phyloP scores from a whole-genome alignment of 2,329 filamentous ascomycete species.

The Pyrenophora graminea region DNA sequence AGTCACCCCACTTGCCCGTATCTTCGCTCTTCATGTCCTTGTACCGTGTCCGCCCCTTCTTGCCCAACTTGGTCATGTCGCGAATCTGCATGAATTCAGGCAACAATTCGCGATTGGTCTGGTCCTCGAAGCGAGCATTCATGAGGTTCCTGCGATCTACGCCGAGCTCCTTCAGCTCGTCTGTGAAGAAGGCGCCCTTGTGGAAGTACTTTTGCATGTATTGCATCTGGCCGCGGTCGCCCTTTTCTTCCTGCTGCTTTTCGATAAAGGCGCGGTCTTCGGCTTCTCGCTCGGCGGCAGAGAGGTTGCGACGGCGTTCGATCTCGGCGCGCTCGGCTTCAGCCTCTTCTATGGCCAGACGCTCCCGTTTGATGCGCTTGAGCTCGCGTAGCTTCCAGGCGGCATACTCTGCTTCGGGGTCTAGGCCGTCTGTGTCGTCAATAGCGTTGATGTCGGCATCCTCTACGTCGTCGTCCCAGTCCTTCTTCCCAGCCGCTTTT shows the following conservation, averaged over 20 bases:
- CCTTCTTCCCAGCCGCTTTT: slow-evolving; percentile 74
- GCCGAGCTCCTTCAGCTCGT: slow-evolving; percentile 74
- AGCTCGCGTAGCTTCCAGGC: slow-evolving; percentile 95
- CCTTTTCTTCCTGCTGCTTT: slow-evolving; percentile 75
- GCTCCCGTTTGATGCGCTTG: slow-evolving; percentile 82
- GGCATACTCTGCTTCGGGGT: slow-evolving; percentile 84
- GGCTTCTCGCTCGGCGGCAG: slow-evolving; percentile 78
- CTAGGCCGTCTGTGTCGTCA: slow-evolving; percentile 84
- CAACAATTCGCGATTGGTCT: slow-evolving; percentile 77
- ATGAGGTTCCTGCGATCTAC: slow-evolving; percentile 83
- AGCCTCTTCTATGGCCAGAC: slow-evolving; percentile 78
- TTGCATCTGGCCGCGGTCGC: slow-evolving; percentile 75
- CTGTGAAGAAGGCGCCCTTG: slow-evolving; percentile 93
- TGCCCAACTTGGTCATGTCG: slow-evolving; percentile 91
- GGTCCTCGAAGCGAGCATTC: slow-evolving; percentile 83
- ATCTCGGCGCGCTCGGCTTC: slow-evolving; percentile 88
- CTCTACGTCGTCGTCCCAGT: slow-evolving; percentile 75
- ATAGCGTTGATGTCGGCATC: slow-evolving; percentile 74
- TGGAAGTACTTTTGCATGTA: slow-evolving; percentile 98
- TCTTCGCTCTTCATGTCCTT: slow-evolving; percentile 87
- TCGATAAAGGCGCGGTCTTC: slow-evolving; percentile 82
- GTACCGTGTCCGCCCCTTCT: slow-evolving; percentile 89
- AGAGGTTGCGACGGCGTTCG: slow-evolving; percentile 84
- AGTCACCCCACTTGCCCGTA: slow-evolving; percentile 81
- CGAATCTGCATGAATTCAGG: slow-evolving; percentile 91